Percentiles rank a stretch among this genome's conserved stretches.
Conservation (phyloP, 805 yeast species). For the Hanseniaspora meyeri region DNA sequence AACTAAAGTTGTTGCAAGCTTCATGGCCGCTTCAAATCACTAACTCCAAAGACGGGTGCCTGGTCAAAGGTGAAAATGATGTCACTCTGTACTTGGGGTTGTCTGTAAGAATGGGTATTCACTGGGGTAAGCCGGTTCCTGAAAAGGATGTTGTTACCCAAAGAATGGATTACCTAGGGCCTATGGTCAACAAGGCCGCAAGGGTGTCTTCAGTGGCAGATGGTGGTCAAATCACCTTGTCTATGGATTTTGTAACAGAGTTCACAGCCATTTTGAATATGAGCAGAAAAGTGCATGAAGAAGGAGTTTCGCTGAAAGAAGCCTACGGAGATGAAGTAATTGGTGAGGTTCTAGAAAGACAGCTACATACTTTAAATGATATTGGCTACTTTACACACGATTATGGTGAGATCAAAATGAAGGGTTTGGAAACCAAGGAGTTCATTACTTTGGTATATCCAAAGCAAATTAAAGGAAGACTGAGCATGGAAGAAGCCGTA, state of each 20-base stretch:
- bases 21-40: constrained; percentile 95
- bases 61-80: constrained; percentile 50
- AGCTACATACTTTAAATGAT: constrained; percentile 49
- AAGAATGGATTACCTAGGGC: constrained; percentile 98
- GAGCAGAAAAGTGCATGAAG: constrained; percentile 24
- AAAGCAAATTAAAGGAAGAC: constrained; percentile 45
- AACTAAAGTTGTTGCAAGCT: constrained; percentile 63
- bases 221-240: constrained; percentile 92
- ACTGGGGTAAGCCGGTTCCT: constrained; percentile 96
- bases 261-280: constrained; percentile 43
- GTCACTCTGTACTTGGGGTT: constrained; percentile 68
- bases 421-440: constrained; percentile 91
- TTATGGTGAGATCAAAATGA: constrained; percentile 77
- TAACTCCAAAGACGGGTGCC: constrained; percentile 71
- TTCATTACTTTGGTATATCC: constrained; percentile 72
- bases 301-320: constrained; percentile 25
- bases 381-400: constrained; percentile 57
- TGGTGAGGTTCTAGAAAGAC: constrained; percentile 51
- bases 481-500: constrained; percentile 33
- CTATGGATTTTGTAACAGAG: constrained; percentile 69
- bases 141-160: constrained; percentile 89
- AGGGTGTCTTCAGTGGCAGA: constrained; percentile 90
- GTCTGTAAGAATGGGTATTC: constrained; percentile 95
- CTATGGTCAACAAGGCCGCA: constrained; percentile 93
- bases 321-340: constrained; percentile 36